Evolutionary conservation across 306 rosid genomes (phyloP), one percentile per base, ranked within the genome.

Genomic region (Vicia villosa): DNA sequence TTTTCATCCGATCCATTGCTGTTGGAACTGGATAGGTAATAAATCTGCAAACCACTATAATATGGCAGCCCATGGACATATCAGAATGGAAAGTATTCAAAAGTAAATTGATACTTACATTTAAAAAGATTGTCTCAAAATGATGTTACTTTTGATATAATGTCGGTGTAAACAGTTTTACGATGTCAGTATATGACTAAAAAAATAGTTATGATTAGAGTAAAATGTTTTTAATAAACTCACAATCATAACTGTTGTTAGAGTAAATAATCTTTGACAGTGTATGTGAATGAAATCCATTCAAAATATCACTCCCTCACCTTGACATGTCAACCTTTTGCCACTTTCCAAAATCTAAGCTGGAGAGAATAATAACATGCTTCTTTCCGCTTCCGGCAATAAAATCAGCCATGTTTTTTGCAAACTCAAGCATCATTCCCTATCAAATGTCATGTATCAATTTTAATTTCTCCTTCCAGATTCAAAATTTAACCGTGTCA

Each of bases 311-410:
- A 64, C 6, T 9, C 57, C 51, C 71, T 30, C 84, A 93, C 97
- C 96, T 88, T 21, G 94, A 90, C 85, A 77, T 81, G 72, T 93
- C 97, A 82, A 90, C 83, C 43, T 81, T 79, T 83, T 80, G 91
- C 96, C 97, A 93, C 80, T 83, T 93, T 68, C 94, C 90, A 76
- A 90, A 93, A 63, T 93, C 98, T 77, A 93, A 86, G 85, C 98
- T 81, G 37, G 97, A 93, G 52, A 93, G 94, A 80, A 93, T 70
- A 70, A 88, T 55, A 46, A 88, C 66, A 68, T 85, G 90, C 88
- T 86, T 88, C 86, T 85, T 90, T 42, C 96, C 96, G 78, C 80
- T 84, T 21, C 66, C 72, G 52, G 79, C 88, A 70, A 83, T 76
- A 84, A 85, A 87, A 38, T 90, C 89, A 64, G 91, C 96, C 83